Evolutionary conservation across 805 yeast genomes (phyloP).

Genomic region (Pichia kluyveri): DNA sequence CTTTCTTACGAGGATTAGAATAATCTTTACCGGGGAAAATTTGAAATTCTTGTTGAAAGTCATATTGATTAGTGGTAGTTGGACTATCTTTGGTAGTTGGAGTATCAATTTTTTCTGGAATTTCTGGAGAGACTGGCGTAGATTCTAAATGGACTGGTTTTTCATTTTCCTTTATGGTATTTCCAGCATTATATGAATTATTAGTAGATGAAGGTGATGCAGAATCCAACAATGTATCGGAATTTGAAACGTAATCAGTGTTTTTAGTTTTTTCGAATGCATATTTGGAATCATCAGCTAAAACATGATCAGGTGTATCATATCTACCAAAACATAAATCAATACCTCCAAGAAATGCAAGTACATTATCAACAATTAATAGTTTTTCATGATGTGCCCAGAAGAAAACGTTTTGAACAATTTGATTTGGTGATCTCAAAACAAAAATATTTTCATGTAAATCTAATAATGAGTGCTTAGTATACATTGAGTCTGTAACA

Average conservation of each 20-base stretch:
- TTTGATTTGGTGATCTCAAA: slow-evolving; percentile 90
- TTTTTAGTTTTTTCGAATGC: slow-evolving; percentile 14
- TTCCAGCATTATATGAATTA: neutral
- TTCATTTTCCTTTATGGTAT: neutral
- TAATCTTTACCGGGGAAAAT: slow-evolving; percentile 95
- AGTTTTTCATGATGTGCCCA: slow-evolving; percentile 99
- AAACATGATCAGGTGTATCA: slow-evolving; percentile 93
- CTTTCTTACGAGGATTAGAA: slow-evolving; percentile 90
- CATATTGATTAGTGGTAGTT: slow-evolving; percentile 4
- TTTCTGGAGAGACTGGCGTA: too few species aligned
- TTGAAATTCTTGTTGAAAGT: slow-evolving; percentile 35
- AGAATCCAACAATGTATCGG: neutral
- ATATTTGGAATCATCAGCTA: slow-evolving; percentile 57
- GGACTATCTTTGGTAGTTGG: neutral
- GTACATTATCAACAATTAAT: slow-evolving; percentile 75
- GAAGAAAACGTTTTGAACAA: slow-evolving; percentile 83
- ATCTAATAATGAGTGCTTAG: slow-evolving; percentile 85
- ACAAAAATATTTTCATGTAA: slow-evolving; percentile 82
- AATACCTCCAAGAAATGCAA: slow-evolving; percentile 91
- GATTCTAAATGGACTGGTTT: too few species aligned
- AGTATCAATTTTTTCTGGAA: too few species aligned
- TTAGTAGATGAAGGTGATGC: neutral
- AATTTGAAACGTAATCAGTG: neutral
- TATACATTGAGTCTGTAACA: slow-evolving; percentile 88
- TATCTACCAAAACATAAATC: slow-evolving; percentile 93